phyloP scores from a whole-genome alignment of 2,329 filamentous ascomycete species.

The Verticillium alfalfae region DNA sequence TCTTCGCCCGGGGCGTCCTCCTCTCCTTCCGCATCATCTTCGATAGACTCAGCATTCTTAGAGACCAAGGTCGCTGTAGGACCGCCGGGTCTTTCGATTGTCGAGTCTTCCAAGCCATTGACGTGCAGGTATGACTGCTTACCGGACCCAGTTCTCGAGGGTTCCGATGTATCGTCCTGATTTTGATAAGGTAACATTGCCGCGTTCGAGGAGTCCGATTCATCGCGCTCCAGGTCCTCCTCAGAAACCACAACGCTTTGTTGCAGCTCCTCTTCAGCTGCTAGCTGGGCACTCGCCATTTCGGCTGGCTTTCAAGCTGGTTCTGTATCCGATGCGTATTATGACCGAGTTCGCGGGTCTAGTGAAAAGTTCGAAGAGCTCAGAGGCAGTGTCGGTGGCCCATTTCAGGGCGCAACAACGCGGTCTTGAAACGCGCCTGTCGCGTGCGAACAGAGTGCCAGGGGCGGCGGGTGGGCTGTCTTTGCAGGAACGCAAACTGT shows the following conservation, averaged over 20 bases:
- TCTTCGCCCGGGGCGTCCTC: constrained; percentile 20
- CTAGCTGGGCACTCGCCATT: constrained; percentile 48
- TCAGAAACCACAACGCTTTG: constrained; percentile 49
- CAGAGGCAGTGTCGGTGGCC: neutral
- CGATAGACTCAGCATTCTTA: neutral
- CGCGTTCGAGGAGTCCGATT: constrained; percentile 23
- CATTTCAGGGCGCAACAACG: neutral
- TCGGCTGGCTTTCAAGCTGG: too few relatives aligned
- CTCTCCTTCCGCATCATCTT: constrained; percentile 15
- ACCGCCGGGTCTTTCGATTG: constrained; percentile 2
- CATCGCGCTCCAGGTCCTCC: constrained; percentile 33
- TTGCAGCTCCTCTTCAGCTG: constrained; percentile 50
- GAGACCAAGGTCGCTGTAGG: neutral
- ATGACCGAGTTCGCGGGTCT: constrained; percentile 2
- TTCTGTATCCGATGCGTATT: neutral
- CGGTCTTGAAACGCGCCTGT: neutral
- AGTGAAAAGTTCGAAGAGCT: constrained; percentile 5
- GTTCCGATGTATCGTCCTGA: neutral
- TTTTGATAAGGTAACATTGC: neutral
- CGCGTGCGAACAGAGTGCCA: neutral
- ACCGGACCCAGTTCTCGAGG: neutral
- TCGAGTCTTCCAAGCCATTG: constrained; percentile 3
- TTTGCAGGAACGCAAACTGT: neutral
- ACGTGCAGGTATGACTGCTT: neutral
- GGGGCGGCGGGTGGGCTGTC: neutral